Evolutionary conservation across 2,329 filamentous ascomycete species (phyloP), one percentile per base, ranked within the genome.

Genomic region (Dothideomycetes sp.): DNA sequence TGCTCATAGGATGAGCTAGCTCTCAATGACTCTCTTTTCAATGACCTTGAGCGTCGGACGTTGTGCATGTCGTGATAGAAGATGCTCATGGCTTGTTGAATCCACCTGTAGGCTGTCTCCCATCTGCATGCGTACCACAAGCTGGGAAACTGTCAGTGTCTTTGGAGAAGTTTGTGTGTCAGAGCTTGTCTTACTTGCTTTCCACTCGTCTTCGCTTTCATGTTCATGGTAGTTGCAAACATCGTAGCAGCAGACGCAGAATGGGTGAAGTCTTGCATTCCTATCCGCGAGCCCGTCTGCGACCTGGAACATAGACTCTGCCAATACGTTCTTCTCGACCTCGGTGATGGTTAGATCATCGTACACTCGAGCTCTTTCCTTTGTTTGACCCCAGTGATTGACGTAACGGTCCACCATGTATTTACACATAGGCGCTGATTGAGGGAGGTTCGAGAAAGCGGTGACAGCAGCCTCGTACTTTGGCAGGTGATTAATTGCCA

Each of bases 211-310:
- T 10, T 29, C 15, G 15, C 13, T 15, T 11, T 29, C 39, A 15
- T 42, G 39, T 11, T 42, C 39, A 23, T 42, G 39, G 11, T 28
- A 42, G 12, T 23, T 23, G 15, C 39, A 42, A n/a, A n/a, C 11
- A n/a, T 42, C 25, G 32, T 22, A 5, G 17, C 32, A 35, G 13
- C 39, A 42, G 11, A 9, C 4, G 19, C 39, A 35, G 1, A 20
- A 13, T 2, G n/a, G 3, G 1, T 9, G 19, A 4, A 10, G 12
- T 6, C 5, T 10, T 5, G 17, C 25, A 15, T n/a, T 12, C 7
- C 6, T 18, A n/a, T 6, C 17, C 9, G 15, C 25, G 18, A 28
- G 18, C 11, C 19, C 6, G 13, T 8, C 12, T 7, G 22, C 22
- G 7, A 39, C 15, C 11, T 31, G 15, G 13, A 6, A 8, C 13